Evolutionary conservation across 1,284 basidiomycete species (phyloP).

Genomic region (Malassezia sp.): DNA sequence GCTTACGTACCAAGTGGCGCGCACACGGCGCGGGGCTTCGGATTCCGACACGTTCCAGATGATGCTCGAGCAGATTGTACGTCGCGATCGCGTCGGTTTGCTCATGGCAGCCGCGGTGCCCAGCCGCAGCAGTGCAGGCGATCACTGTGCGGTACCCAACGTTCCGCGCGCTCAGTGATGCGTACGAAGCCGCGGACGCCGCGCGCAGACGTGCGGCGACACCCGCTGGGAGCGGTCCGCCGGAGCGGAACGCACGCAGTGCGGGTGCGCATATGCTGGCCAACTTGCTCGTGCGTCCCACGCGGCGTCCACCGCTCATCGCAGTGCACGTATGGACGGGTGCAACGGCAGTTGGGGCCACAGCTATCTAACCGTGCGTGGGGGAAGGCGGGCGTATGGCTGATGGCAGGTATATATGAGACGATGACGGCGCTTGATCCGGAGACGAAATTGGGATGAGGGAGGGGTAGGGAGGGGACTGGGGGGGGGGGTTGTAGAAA

Average conservation of each 20-base stretch:
- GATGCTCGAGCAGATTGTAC: slow-evolving; percentile 16
- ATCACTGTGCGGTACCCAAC: slow-evolving; percentile 10
- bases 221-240: no score
- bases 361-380: neutral
- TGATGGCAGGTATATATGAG: neutral
- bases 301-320: neutral
- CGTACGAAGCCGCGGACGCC: slow-evolving; percentile 1
- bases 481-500: no score
- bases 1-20: neutral
- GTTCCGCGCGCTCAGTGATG: slow-evolving; percentile 2
- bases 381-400: neutral
- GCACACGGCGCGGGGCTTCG: neutral
- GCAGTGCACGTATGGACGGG: neutral
- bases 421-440: neutral
- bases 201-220: no score
- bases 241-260: no score
- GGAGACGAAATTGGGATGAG: no score
- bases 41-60: neutral
- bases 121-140: neutral
- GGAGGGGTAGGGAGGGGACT: no score
- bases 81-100: neutral
- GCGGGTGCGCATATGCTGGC: neutral
- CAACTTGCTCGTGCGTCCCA: neutral
- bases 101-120: slow-evolving; percentile 7
- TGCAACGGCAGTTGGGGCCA: neutral